phyloP scores from a whole-genome alignment of 495 filamentous ascomycete genomes.

The Aspergillus olivimuriae region DNA sequence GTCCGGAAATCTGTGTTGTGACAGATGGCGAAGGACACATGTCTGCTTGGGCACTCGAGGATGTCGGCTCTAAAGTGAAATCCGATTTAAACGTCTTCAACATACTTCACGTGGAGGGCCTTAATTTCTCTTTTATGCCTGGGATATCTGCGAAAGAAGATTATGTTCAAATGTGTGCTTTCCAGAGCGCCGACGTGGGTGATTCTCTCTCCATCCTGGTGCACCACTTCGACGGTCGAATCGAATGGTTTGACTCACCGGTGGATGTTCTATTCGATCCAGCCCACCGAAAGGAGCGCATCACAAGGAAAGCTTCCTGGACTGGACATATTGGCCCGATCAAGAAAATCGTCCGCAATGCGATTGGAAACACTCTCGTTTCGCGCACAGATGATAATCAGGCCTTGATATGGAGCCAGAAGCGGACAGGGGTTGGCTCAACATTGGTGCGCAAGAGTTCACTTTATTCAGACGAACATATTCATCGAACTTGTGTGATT shows the following conservation, averaged over 20 bases:
- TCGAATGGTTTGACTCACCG: constrained; percentile 74
- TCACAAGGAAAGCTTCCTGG: constrained; percentile 58
- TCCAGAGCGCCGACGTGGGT: constrained; percentile 52
- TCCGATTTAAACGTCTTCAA: constrained; percentile 75
- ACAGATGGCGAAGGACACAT: constrained; percentile 80
- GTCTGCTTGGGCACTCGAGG: constrained; percentile 93
- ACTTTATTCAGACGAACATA: constrained; percentile 64
- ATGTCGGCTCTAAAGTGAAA: constrained; percentile 68
- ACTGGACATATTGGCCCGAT: constrained; percentile 78
- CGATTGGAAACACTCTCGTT: constrained; percentile 69
- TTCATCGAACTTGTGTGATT: constrained; percentile 75
- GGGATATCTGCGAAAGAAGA: constrained; percentile 36
- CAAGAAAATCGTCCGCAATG: constrained; percentile 79
- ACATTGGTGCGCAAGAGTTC: constrained; percentile 61
- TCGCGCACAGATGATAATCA: constrained; percentile 76
- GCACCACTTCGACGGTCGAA: constrained; percentile 80
- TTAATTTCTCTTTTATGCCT: constrained; percentile 60
- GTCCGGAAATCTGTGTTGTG: constrained; percentile 81
- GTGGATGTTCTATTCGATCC: constrained; percentile 80
- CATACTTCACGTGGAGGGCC: constrained; percentile 70
- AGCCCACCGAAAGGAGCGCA: constrained; percentile 55
- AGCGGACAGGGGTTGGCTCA: constrained; percentile 32
- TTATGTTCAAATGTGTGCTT: constrained; percentile 68
- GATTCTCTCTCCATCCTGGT: constrained; percentile 69
- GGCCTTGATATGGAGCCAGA: constrained; percentile 78